Percentiles rank a stretch among this genome's conserved stretches.
phyloP scores from a whole-genome alignment of 371 early-diverging fungal species.

The Dichotomocladium elegans region DNA sequence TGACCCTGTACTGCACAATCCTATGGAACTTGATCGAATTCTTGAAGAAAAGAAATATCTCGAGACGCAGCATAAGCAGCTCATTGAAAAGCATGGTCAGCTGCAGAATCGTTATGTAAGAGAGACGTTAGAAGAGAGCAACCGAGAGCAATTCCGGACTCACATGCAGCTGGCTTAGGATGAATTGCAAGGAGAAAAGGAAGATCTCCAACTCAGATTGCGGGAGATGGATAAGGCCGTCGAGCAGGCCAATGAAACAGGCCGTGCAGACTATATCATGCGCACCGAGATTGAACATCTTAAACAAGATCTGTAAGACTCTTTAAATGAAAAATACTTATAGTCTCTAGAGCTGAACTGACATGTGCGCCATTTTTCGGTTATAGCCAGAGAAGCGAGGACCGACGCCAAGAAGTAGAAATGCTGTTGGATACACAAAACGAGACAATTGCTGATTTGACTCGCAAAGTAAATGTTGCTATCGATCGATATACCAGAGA shows the following conservation, averaged over 20 bases:
- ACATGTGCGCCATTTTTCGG: conserved; percentile 19
- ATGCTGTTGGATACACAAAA: conserved; percentile 55
- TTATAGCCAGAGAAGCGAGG: conserved; percentile 72
- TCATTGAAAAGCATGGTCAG: conserved; percentile 55
- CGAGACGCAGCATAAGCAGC: conserved; percentile 48
- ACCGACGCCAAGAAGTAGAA: conserved; percentile 71
- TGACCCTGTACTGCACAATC: conserved; percentile 8
- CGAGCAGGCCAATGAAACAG: conserved; percentile 69
- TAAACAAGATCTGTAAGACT: conserved; percentile 78
- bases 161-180: conserved; percentile 44
- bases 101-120: conserved; percentile 62
- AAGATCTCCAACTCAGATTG: conserved; percentile 61
- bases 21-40: conserved; percentile 15
- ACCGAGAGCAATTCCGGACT: not conserved
- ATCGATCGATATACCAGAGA: not conserved
- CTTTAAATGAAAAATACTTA: no score
- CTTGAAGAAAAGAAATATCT: conserved; percentile 55
- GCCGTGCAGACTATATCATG: conserved; percentile 81
- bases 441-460: conserved; percentile 60
- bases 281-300: conserved; percentile 84
- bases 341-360: no score
- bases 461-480: conserved; percentile 53
- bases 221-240: conserved; percentile 68
- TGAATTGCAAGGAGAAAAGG: conserved; percentile 58
- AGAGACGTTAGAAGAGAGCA: not conserved